Evolutionary conservation across 78 protist genomes (phyloP).

Genomic region (Isochrysis galbana): DNA sequence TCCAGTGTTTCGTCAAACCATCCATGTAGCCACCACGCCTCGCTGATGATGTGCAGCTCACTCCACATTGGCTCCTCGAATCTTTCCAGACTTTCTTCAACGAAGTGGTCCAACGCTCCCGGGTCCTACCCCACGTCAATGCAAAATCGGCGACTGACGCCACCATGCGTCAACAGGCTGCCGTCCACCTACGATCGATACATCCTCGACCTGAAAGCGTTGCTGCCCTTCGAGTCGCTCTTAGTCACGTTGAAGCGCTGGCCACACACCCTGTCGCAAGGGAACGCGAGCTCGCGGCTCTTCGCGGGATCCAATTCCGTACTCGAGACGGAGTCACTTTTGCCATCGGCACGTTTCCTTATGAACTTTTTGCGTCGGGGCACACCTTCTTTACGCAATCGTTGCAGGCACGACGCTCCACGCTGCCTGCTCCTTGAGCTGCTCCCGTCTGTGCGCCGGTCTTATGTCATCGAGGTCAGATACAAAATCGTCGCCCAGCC

Average conservation of each 20-base stretch:
- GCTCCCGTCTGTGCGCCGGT: too few species aligned
- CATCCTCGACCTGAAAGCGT: background rate
- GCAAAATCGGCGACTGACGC: background rate
- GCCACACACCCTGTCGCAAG: background rate
- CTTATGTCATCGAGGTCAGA: too few species aligned
- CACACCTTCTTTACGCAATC: constrained; percentile 14
- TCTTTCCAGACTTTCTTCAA: constrained; percentile 26
- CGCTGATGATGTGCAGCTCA: too few species aligned
- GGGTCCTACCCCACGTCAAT: background rate
- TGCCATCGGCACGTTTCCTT: constrained; percentile 6
- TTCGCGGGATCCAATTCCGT: background rate
- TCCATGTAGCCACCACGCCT: too few species aligned
- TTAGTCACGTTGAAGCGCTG: background rate
- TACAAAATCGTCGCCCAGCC: too few species aligned
- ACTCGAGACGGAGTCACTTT: background rate
- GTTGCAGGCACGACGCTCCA: background rate
- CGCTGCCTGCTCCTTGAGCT: too few species aligned
- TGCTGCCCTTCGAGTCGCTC: background rate
- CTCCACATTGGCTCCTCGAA: too few species aligned
- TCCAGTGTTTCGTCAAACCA: too few species aligned
- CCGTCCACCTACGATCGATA: background rate
- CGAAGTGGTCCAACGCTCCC: background rate
- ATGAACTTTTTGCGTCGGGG: background rate
- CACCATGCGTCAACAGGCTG: background rate
- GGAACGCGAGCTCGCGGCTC: background rate